phyloP scores from a whole-genome alignment of 192 early-diverging fungal species.

The Umbelopsis ramanniana region DNA sequence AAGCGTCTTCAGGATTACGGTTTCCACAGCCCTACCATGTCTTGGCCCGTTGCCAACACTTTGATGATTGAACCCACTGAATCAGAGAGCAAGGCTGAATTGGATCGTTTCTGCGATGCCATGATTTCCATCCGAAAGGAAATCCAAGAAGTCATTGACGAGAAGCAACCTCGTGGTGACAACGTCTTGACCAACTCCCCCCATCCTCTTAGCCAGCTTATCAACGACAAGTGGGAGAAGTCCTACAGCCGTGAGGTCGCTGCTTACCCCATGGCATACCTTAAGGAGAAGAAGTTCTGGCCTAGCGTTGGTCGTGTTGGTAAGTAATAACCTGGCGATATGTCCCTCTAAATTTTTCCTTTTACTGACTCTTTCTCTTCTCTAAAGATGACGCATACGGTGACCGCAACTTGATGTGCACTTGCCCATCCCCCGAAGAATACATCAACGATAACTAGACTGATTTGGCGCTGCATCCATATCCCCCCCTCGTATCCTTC shows the following conservation, averaged over 20 bases:
- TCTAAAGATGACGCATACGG: conserved; percentile 88
- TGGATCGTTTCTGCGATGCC: conserved; percentile 98
- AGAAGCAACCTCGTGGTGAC: conserved; percentile 80
- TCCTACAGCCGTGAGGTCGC: conserved; percentile 88
- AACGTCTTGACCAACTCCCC: conserved; percentile 91
- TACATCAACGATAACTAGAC: conserved; percentile 45
- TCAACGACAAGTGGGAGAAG: conserved; percentile 83
- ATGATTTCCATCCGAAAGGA: conserved; percentile 96
- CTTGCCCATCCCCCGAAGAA: conserved; percentile 92
- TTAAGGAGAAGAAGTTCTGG: conserved; percentile 96
- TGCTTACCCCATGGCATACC: conserved; percentile 84
- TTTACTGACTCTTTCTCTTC: too few relatives aligned
- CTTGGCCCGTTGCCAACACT: conserved; percentile 98
- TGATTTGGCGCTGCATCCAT: neutral
- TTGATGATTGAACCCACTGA: conserved; percentile 99
- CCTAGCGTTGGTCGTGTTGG: conserved; percentile 85
- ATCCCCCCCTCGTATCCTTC: neutral
- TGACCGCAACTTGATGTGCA: conserved; percentile 93
- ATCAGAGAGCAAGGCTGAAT: conserved; percentile 89
- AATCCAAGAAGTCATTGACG: conserved; percentile 87
- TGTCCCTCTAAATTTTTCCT: too few relatives aligned
- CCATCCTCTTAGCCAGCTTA: conserved; percentile 80
- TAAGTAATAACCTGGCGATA: conserved; percentile 23
- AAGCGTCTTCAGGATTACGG: conserved; percentile 99
- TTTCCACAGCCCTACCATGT: conserved; percentile 99